phyloP scores from a whole-genome alignment of 192 early-diverging fungal genomes.

The Thamnidium elegans region DNA sequence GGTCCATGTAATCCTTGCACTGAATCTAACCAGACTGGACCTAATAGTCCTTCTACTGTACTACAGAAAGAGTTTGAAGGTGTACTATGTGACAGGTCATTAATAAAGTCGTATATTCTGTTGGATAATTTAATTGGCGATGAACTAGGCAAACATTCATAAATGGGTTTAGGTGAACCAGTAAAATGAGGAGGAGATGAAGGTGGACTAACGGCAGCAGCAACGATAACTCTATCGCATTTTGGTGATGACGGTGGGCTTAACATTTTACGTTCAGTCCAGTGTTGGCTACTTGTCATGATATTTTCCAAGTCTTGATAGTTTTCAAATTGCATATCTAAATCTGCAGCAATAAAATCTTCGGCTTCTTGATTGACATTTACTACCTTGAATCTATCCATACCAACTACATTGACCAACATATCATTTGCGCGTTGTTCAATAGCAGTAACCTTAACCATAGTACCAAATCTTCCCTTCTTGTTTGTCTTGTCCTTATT shows the following conservation, averaged over 20 bases:
- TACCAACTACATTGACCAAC: conserved; percentile 4
- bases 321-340: conserved; percentile 1
- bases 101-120: conserved; percentile 8
- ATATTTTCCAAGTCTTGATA: neutral
- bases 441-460: conserved; percentile 8
- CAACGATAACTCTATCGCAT: too few relatives aligned
- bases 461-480: conserved; percentile 2
- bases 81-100: conserved; percentile 6
- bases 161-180: neutral
- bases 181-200: neutral
- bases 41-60: conserved; percentile 12
- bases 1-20: conserved; percentile 16
- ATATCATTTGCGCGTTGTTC: conserved; percentile 8
- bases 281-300: neutral
- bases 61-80: conserved; percentile 13
- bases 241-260: neutral
- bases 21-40: conserved; percentile 16
- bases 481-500: neutral
- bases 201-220: too few relatives aligned
- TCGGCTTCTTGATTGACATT: neutral
- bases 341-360: neutral
- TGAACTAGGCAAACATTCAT: neutral
- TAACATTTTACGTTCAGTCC: conserved; percentile 1
- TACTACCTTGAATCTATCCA: conserved; percentile 14
- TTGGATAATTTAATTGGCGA: neutral